These are phyloP conservation scores for Fusarium buxicola DNA, from an alignment of 2,329 filamentous ascomycete genomes.

Conservation along the genomic window DNA sequence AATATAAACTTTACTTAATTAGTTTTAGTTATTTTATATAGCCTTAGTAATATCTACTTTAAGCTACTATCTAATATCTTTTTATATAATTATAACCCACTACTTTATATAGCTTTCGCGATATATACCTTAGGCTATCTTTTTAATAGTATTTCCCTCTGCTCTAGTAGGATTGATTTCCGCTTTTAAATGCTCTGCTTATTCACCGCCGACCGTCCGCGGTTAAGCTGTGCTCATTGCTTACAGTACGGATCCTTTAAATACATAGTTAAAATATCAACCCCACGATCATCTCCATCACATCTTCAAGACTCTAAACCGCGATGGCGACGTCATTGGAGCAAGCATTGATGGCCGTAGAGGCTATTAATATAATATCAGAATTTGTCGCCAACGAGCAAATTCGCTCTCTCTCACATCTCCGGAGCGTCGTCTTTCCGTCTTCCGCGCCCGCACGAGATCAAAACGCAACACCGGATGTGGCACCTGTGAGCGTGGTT, in stretches of 20 bases:
- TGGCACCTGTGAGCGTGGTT: conserved; percentile 8
- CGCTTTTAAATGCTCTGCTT: conserved; percentile 26
- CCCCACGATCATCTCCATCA: neutral
- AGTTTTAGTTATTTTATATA: too few relatives aligned
- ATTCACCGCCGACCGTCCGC: neutral
- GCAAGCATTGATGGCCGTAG: neutral
- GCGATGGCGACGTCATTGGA: neutral
- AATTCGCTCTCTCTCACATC: conserved; percentile 11
- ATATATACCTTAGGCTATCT: too few relatives aligned
- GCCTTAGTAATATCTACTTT: too few relatives aligned
- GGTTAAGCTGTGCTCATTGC: neutral
- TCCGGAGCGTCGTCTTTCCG: conserved; percentile 11
- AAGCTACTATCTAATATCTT: too few relatives aligned
- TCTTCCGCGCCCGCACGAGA: neutral
- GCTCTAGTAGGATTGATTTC: too few relatives aligned
- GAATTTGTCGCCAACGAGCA: conserved; percentile 34
- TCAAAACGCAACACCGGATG: neutral
- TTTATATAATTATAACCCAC: conserved; percentile 37
- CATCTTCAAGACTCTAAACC: neutral
- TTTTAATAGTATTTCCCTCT: too few relatives aligned
- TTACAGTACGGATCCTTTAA: too few relatives aligned
- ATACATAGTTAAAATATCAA: neutral
- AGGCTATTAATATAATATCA: conserved; percentile 27
- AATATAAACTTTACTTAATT: too few relatives aligned
- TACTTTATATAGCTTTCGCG: conserved; percentile 20